These are phyloP conservation scores for Ceratobasidium sp. DNA, from an alignment of 1,284 basidiomycete genomes.

Conservation along the genomic window DNA sequence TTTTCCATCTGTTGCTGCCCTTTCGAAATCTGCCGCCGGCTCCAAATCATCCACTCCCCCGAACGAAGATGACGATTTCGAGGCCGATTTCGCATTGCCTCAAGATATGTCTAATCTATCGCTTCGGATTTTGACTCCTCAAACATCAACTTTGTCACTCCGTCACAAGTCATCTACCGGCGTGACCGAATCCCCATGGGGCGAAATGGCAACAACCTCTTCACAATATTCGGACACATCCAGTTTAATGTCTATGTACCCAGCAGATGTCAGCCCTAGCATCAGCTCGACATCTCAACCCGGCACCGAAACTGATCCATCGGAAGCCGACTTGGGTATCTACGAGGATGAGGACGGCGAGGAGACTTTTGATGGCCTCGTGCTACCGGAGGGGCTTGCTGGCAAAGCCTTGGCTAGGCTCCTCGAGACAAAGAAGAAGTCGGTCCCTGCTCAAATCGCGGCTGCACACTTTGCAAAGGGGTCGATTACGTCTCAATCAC, in stretches of 20 bases:
- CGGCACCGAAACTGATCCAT: constrained; percentile 63
- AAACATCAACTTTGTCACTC: constrained; percentile 78
- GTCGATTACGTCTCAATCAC: constrained; percentile 11
- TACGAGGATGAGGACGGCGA: constrained; percentile 69
- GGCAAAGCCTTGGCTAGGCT: constrained; percentile 74
- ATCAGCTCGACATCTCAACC: constrained; percentile 68
- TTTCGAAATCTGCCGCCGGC: constrained; percentile 48
- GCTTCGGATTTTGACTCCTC: constrained; percentile 75
- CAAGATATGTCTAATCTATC: constrained; percentile 79
- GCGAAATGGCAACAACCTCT: constrained; percentile 81
- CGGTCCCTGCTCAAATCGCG: constrained; percentile 60
- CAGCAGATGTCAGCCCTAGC: constrained; percentile 66
- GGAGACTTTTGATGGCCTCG: constrained; percentile 78
- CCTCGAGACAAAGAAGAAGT: constrained; percentile 78
- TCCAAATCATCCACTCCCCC: constrained; percentile 52
- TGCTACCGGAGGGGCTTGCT: constrained; percentile 72
- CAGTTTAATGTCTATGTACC: constrained; percentile 71
- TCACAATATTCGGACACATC: constrained; percentile 80
- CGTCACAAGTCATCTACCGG: constrained; percentile 55
- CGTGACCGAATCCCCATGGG: constrained; percentile 59
- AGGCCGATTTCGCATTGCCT: constrained; percentile 79
- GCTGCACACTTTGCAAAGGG: constrained; percentile 58
- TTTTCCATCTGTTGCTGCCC: constrained; percentile 27
- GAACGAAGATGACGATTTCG: constrained; percentile 73
- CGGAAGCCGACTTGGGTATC: constrained; percentile 55